Conservation (phyloP, 164 flowering plant genomes). For the Hamamelis virginiana region DNA sequence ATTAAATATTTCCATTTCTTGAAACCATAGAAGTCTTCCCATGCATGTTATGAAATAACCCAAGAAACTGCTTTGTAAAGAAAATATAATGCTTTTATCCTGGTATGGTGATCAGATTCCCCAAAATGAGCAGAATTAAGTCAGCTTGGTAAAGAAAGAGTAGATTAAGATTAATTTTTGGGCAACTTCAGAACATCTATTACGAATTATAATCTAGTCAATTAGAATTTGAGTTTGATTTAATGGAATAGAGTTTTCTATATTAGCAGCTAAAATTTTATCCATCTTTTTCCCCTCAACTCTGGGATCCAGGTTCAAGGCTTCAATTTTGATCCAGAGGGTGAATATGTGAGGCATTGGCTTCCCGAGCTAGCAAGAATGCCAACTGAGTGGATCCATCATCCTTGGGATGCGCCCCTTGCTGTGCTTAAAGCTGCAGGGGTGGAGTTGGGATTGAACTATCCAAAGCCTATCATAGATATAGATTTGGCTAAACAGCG, state of each 20-base stretch:
- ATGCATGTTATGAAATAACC: neutral
- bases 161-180: too few relatives aligned
- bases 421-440: conserved; percentile 74
- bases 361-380: conserved; percentile 90
- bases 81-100: neutral
- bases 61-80: too few relatives aligned
- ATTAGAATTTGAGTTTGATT: too few relatives aligned
- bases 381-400: conserved; percentile 96
- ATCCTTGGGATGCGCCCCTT: conserved; percentile 92
- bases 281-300: neutral
- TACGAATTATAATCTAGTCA: too few relatives aligned
- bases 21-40: neutral
- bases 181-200: too few relatives aligned
- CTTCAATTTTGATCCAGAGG: conserved; percentile 76
- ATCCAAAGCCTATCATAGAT: conserved; percentile 85
- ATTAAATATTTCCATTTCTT: neutral
- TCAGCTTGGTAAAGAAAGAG: neutral
- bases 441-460: conserved; percentile 82
- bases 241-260: neutral
- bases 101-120: neutral
- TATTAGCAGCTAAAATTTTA: neutral
- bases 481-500: conserved; percentile 63
- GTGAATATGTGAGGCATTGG: conserved; percentile 92
- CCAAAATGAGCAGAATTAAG: neutral
- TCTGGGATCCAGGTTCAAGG: conserved; percentile 68